phyloP scores from a whole-genome alignment of 257 asterid genomes.

The Jaltomata sinuosa region DNA sequence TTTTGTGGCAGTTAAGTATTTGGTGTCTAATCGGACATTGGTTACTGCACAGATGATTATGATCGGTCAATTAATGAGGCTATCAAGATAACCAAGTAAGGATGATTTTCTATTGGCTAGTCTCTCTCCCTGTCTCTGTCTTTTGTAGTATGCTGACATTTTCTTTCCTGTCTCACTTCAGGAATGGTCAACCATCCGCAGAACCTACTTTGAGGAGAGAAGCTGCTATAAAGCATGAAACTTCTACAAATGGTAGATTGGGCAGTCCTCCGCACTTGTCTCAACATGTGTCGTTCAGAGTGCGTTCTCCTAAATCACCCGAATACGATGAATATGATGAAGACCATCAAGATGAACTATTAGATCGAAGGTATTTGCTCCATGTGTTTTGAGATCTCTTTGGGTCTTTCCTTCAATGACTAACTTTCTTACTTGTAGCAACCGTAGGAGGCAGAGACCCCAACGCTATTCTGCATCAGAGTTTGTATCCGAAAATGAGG shows the following conservation, averaged over 20 bases:
- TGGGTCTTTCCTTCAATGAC: background rate
- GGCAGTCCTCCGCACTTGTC: slow-evolving; percentile 55
- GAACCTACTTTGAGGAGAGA: slow-evolving; percentile 54
- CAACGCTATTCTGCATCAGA: slow-evolving; percentile 64
- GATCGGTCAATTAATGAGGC: slow-evolving; percentile 93
- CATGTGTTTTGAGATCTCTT: background rate
- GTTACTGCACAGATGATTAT: slow-evolving; percentile 66
- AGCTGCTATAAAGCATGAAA: slow-evolving; percentile 38
- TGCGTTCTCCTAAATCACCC: slow-evolving; percentile 48
- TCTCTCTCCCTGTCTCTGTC: background rate
- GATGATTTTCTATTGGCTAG: background rate
- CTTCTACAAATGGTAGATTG: slow-evolving; percentile 55
- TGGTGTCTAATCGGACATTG: slow-evolving; percentile 14
- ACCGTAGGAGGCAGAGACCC: slow-evolving; percentile 81
- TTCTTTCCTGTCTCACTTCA: slow-evolving; percentile 18
- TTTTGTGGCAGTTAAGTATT: background rate
- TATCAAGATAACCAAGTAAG: slow-evolving; percentile 87
- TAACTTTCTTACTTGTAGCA: slow-evolving; percentile 26
- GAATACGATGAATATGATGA: slow-evolving; percentile 50
- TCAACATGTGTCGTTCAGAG: slow-evolving; percentile 26
- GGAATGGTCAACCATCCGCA: slow-evolving; percentile 53
- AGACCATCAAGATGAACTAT: slow-evolving; percentile 32
- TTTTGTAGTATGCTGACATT: background rate
- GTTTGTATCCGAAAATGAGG: slow-evolving; percentile 67
- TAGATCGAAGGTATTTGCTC: slow-evolving; percentile 61